Percentiles rank a stretch among this genome's conserved stretches.
Conservation (phyloP, 2,329 filamentous ascomycete species). For the Cladophialophora carrionii region DNA sequence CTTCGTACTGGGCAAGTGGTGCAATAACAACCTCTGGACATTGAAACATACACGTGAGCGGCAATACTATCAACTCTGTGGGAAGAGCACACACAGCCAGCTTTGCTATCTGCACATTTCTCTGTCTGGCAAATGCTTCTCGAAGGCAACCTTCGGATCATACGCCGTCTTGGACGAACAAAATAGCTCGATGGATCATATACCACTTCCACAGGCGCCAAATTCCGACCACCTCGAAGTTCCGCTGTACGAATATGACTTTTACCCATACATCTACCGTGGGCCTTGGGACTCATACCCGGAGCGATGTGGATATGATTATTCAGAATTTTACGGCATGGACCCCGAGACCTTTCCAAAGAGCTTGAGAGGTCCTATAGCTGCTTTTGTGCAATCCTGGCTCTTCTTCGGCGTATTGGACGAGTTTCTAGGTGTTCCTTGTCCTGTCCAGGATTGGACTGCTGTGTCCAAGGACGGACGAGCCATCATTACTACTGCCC, state of each 20-base stretch:
- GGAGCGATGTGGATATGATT: neutral
- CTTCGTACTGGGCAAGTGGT: neutral
- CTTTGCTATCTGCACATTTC: neutral
- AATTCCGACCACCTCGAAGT: neutral
- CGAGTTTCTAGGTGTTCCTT: neutral
- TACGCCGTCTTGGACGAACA: neutral
- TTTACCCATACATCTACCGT: neutral
- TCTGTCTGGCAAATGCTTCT: neutral
- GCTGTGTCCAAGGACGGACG: neutral
- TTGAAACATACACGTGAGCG: neutral
- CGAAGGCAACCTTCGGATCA: neutral
- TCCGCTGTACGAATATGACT: neutral
- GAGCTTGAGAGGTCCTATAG: neutral
- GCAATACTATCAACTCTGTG: neutral
- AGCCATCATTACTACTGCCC: neutral
- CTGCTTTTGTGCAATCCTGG: conserved; percentile 10
- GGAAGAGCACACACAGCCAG: neutral
- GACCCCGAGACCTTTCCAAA: neutral
- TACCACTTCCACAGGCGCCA: neutral
- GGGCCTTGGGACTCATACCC: neutral
- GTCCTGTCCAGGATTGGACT: conserved; percentile 3
- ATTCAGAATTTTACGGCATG: neutral
- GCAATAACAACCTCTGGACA: neutral
- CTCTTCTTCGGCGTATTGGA: conserved; percentile 6
- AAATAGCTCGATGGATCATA: neutral